Conservation (phyloP, 805 yeast genomes). For the Teunomyces cretensis region DNA sequence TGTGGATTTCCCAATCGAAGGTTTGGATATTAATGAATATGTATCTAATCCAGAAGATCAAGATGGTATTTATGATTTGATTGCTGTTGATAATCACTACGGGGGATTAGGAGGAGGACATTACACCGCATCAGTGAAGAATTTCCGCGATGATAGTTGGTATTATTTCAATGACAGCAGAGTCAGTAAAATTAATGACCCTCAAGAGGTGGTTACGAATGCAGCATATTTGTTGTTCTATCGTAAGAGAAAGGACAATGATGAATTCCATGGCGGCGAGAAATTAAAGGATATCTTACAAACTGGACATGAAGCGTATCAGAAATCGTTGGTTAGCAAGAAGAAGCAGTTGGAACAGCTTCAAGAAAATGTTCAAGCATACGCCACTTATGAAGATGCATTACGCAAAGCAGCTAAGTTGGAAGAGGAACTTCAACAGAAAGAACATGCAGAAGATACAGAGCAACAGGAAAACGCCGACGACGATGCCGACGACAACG, state of each 20-base stretch:
- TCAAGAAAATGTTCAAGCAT: slow-evolving; percentile 15
- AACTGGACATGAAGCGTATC: slow-evolving; percentile 34
- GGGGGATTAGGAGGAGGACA: slow-evolving; percentile 99
- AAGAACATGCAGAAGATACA: slow-evolving; percentile 3
- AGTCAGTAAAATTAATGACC: slow-evolving; percentile 57
- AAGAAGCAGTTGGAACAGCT: slow-evolving; percentile 14
- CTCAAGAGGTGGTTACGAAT: slow-evolving; percentile 61
- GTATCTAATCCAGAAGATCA: slow-evolving; percentile 34
- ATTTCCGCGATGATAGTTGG: slow-evolving; percentile 77
- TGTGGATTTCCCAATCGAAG: slow-evolving; percentile 85
- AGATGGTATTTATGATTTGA: slow-evolving; percentile 67
- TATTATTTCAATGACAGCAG: slow-evolving; percentile 86
- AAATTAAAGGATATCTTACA: slow-evolving; percentile 40
- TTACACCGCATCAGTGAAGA: slow-evolving; percentile 86
- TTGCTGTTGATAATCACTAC: slow-evolving; percentile 93
- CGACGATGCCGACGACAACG: slow-evolving; percentile 8
- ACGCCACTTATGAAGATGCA: slow-evolving; percentile 8
- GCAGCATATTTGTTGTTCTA: slow-evolving; percentile 90
- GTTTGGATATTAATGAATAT: slow-evolving; percentile 68
- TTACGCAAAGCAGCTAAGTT: neutral
- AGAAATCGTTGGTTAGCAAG: slow-evolving; percentile 11
- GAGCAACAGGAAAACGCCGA: slow-evolving; percentile 4
- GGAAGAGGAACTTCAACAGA: neutral
- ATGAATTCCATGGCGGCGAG: slow-evolving; percentile 47
- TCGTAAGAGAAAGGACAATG: slow-evolving; percentile 47